phyloP scores from a whole-genome alignment of 148 eudicot species.

The Vaccinium macrocarpon region DNA sequence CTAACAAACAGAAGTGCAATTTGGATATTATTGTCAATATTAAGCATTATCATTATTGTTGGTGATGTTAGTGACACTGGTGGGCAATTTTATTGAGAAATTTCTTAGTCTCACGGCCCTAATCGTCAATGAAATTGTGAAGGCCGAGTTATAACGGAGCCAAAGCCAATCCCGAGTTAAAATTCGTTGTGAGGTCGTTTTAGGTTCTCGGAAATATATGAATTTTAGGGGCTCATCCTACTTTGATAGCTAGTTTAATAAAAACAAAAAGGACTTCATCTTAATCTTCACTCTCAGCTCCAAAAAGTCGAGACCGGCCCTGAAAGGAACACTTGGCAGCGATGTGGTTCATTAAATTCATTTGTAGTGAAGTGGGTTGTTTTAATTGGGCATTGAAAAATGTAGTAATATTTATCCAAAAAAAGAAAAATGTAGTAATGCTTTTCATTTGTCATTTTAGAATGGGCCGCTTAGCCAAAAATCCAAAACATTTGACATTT shows the following conservation, averaged over 20 bases:
- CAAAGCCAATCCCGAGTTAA: no score
- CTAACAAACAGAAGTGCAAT: conserved; percentile 2
- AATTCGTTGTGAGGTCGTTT: no score
- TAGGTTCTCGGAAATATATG: no score
- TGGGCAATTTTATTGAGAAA: conserved; percentile 8
- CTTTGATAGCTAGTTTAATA: no score
- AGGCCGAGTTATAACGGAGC: not conserved
- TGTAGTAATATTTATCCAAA: no score
- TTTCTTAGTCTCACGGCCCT: conserved; percentile 3
- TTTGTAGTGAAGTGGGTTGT: not conserved
- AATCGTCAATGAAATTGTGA: not conserved
- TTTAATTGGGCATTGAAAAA: not conserved
- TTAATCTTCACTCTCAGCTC: no score
- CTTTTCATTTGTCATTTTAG: not conserved
- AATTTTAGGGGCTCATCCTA: no score
- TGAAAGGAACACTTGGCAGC: not conserved
- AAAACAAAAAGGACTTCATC: no score
- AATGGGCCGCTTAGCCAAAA: no score
- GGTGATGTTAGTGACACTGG: conserved; percentile 10
- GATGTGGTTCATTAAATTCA: not conserved
- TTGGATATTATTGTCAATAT: not conserved
- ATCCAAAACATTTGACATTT: no score
- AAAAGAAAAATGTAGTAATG: no score
- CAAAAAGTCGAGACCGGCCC: no score
- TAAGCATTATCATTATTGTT: conserved; percentile 15